These are phyloP conservation scores for Fusarium sp. DNA, from an alignment of 2,329 filamentous ascomycete genomes.

Conservation along the genomic window DNA sequence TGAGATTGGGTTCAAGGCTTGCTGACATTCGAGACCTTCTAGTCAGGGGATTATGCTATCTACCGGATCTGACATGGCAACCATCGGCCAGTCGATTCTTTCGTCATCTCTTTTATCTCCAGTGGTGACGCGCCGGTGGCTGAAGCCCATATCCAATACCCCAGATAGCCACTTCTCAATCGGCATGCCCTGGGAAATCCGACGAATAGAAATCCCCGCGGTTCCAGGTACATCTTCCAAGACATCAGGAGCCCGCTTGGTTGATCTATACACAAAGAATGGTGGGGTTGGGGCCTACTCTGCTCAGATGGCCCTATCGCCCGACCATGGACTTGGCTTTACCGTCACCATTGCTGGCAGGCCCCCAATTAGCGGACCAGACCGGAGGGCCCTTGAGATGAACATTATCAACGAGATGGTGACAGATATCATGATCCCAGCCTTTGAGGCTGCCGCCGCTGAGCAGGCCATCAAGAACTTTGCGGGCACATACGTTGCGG, in stretches of 20 bases:
- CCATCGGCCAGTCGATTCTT: slow-evolving; percentile 16
- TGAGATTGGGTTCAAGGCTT: no score
- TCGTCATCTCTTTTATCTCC: slow-evolving; percentile 1
- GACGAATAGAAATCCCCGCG: not conserved
- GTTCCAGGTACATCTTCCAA: not conserved
- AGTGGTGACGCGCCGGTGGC: not conserved
- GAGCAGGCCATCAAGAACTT: not conserved
- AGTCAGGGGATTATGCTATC: slow-evolving; percentile 23
- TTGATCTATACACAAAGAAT: slow-evolving; percentile 20
- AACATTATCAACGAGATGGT: slow-evolving; percentile 4
- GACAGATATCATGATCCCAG: not conserved
- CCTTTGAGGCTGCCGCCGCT: not conserved
- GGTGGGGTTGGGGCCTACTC: not conserved
- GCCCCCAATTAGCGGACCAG: not conserved
- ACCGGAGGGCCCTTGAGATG: not conserved
- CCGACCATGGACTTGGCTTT: slow-evolving; percentile 9
- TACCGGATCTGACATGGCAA: slow-evolving; percentile 5
- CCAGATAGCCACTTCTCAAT: slow-evolving; percentile 1
- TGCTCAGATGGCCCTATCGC: not conserved
- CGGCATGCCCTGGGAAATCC: slow-evolving; percentile 27
- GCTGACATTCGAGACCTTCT: no score
- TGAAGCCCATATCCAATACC: slow-evolving; percentile 15
- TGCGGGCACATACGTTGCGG: not conserved
- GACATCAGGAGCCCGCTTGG: not conserved
- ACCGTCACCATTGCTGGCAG: not conserved